A percentile compares a stretch with the other conserved stretches of the same genome.
These are phyloP conservation scores for Pilatotrama ljubarskyi DNA, from an alignment of 768 basidiomycete species.

Conservation along the genomic window DNA sequence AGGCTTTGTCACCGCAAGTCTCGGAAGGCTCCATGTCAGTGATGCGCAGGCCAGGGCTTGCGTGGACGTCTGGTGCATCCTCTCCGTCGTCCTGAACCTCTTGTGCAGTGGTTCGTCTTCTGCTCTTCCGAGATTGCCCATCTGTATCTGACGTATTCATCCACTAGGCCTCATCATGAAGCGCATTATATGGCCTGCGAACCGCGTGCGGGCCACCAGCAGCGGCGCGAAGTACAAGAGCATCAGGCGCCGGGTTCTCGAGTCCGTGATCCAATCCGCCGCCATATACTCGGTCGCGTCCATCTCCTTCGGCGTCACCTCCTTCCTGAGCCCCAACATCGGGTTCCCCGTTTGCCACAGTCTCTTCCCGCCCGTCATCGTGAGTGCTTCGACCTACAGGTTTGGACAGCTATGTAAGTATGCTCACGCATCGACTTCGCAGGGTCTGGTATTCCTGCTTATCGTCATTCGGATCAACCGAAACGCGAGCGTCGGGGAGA, in stretches of 20 bases:
- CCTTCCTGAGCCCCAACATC: slow-evolving; percentile 11
- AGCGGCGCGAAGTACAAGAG: neutral
- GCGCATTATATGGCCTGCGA: slow-evolving; percentile 7
- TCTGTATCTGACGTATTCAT: neutral
- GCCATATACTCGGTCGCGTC: slow-evolving; percentile 14
- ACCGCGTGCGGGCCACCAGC: neutral
- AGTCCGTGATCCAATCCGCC: slow-evolving; percentile 13
- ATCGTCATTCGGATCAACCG: slow-evolving; percentile 13
- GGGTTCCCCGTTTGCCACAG: slow-evolving; percentile 16
- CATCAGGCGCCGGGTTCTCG: slow-evolving; percentile 3
- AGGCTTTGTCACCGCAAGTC: slow-evolving; percentile 1
- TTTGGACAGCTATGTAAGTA: no score
- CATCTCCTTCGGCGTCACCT: slow-evolving; percentile 12
- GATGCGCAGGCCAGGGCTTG: neutral
- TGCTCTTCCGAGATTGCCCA: neutral
- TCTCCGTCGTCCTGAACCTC: slow-evolving; percentile 16
- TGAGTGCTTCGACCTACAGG: neutral
- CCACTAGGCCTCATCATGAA: slow-evolving; percentile 8
- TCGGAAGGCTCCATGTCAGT: neutral
- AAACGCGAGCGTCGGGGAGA: neutral
- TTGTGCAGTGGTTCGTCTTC: slow-evolving; percentile 12
- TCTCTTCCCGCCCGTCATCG: slow-evolving; percentile 10
- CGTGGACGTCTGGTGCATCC: slow-evolving; percentile 9
- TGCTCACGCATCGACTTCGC: neutral
- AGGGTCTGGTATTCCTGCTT: slow-evolving; percentile 14